Base-by-base conservation (phyloP, 768 basidiomycete species). In the Russula ochroleuca region DNA sequence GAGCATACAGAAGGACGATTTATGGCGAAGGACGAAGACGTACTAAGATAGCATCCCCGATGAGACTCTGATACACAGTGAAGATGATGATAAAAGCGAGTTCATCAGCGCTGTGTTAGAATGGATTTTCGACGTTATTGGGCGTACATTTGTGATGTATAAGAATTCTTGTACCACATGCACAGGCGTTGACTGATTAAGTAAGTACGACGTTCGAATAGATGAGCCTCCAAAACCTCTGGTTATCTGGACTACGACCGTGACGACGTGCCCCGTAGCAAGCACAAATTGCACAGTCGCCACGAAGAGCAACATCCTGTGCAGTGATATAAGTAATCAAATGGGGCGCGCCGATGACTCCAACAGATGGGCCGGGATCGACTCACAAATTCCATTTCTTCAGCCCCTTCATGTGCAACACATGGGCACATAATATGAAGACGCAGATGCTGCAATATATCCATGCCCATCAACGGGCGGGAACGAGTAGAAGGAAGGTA, bases 31-130 rank as follows among this genome's bases (percentile, higher is more conserved):
- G n/a, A n/a, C n/a, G n/a, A 33, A 5, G 19, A 53, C 57, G 13
- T 33, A 65, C 64, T 7, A 65, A 35, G 28, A 65, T 63, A 3
- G 48, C 61, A 43, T 65, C 64, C 2, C 64, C 64, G 25, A 65
- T 57, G 9, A 65, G 61, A 19, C 62, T 47, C 62, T 63, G 25
- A 47, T 38, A 1, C 14, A 38, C 14, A 38, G 40, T 43, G 25
- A n/a, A 49, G 28, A 28, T 17, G 10, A 7, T 25, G 7, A 19
- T 43, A 7, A 38, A n/a, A n/a, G n/a, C n/a, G n/a, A 5, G 25
- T 2, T 2, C 0, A 19, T 58, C 40, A 45, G 57, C 21, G 31
- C 54, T 28, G 13, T 8, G 37, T 2, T 3, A 28, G 14, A n/a
- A 21, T 45, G 10, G n/a, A n/a, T 10, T 19, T 43, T 35, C 9